phyloP scores from a whole-genome alignment of 495 filamentous ascomycete genomes.

The Tuber magnatum region DNA sequence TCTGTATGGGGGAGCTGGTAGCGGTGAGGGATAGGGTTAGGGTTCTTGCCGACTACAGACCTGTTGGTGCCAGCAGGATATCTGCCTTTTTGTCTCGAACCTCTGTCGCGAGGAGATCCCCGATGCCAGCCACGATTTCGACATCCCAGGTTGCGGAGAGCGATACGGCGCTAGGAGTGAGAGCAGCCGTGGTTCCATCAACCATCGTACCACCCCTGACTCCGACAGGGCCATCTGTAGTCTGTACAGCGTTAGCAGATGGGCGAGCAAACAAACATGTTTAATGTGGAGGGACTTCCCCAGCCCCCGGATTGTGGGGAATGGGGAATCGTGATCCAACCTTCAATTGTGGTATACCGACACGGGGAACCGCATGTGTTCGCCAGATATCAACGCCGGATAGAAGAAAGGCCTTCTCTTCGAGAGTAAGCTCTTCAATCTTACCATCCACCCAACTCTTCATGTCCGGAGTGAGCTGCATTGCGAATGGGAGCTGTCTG shows the following conservation, averaged over 20 bases:
- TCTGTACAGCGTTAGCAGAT: constrained; percentile 19
- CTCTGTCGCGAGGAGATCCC: constrained; percentile 38
- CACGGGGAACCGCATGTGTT: constrained; percentile 36
- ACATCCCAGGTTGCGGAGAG: constrained; percentile 40
- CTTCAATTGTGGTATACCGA: constrained; percentile 41
- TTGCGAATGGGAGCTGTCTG: not conserved
- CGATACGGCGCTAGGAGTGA: constrained; percentile 40
- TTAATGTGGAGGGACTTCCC: not conserved
- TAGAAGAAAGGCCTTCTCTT: constrained; percentile 39
- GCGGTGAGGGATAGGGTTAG: not conserved
- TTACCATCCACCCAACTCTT: constrained; percentile 38
- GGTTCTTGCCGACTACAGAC: not conserved
- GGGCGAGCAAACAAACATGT: not conserved
- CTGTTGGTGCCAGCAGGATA: constrained; percentile 41
- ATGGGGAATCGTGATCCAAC: constrained; percentile 11
- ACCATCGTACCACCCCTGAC: constrained; percentile 41
- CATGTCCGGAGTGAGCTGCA: constrained; percentile 36
- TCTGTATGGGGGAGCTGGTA: not conserved
- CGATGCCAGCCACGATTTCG: constrained; percentile 37
- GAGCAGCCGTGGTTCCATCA: constrained; percentile 39
- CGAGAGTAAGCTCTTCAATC: constrained; percentile 35
- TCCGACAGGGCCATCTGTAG: constrained; percentile 40
- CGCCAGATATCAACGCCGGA: constrained; percentile 41
- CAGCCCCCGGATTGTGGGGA: not conserved
- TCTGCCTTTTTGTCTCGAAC: constrained; percentile 40